Conservation (phyloP, 192 early-diverging fungal genomes). For the Mortierella alpina region DNA sequence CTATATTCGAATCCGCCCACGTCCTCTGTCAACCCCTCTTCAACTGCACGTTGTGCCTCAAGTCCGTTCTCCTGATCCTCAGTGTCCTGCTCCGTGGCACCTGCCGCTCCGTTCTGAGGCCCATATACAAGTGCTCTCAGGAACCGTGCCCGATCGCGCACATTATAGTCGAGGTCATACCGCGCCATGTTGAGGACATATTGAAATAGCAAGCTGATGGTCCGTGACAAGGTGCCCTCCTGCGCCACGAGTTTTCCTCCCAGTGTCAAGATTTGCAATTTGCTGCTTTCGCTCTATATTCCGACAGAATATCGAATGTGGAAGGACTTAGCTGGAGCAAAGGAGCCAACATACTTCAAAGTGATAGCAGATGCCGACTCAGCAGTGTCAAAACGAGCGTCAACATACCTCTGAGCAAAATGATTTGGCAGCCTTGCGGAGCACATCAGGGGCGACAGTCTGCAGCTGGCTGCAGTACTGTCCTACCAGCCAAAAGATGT, state of each 20-base stretch:
- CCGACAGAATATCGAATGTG: neutral
- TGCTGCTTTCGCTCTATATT: conserved; percentile 71
- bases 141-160: conserved; percentile 90
- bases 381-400: neutral
- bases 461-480: conserved; percentile 78
- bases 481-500: conserved; percentile 88
- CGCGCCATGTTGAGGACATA: conserved; percentile 89
- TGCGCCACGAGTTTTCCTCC: conserved; percentile 74
- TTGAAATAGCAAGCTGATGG: conserved; percentile 64
- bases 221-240: conserved; percentile 49
- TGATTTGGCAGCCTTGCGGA: conserved; percentile 77
- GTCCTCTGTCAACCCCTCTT: conserved; percentile 11
- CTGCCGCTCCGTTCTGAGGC: neutral
- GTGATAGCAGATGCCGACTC: neutral
- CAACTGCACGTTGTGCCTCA: neutral
- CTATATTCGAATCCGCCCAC: conserved; percentile 34
- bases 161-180: conserved; percentile 91
- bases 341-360: too few relatives aligned
- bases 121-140: conserved; percentile 67
- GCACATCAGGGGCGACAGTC: conserved; percentile 80
- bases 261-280: conserved; percentile 86
- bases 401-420: conserved; percentile 61
- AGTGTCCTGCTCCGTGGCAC: neutral
- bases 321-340: neutral
- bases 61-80: conserved; percentile 16